phyloP scores from a whole-genome alignment of 2,329 filamentous ascomycete genomes.

The Cladophialophora chaetospira region DNA sequence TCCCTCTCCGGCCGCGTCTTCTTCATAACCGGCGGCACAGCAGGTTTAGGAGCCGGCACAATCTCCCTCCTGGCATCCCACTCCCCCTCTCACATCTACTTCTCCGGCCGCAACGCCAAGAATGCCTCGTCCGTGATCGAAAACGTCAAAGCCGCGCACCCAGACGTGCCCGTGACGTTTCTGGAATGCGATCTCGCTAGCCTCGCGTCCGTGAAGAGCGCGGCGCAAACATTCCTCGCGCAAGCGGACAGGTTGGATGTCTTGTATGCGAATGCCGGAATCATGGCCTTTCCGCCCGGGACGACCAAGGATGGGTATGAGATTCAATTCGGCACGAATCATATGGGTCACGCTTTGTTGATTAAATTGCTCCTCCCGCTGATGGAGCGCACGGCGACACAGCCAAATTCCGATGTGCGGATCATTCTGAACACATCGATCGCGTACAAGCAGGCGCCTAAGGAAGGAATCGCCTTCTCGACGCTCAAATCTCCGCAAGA shows the following conservation, averaged over 20 bases:
- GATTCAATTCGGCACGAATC: slow-evolving; percentile 50
- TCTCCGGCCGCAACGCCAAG: slow-evolving; percentile 44
- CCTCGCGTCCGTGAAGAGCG: slow-evolving; percentile 50
- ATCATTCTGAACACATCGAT: slow-evolving; percentile 44
- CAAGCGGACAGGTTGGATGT: slow-evolving; percentile 48
- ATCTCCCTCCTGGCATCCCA: slow-evolving; percentile 49
- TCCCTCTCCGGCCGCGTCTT: slow-evolving; percentile 46
- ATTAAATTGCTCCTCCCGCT: slow-evolving; percentile 47
- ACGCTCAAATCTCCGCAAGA: slow-evolving; percentile 22
- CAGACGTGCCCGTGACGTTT: slow-evolving; percentile 44
- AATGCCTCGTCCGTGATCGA: slow-evolving; percentile 39
- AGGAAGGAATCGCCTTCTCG: slow-evolving; percentile 29
- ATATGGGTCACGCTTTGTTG: slow-evolving; percentile 50
- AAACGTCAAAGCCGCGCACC: slow-evolving; percentile 39
- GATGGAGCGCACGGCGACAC: slow-evolving; percentile 40
- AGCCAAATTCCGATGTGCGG: slow-evolving; percentile 37
- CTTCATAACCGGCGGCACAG: slow-evolving; percentile 50
- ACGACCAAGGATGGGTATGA: slow-evolving; percentile 47
- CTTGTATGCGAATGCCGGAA: slow-evolving; percentile 51
- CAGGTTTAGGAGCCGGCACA: slow-evolving; percentile 51
- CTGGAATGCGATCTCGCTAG: slow-evolving; percentile 55
- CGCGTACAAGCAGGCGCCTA: slow-evolving; percentile 40
- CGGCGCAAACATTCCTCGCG: slow-evolving; percentile 45
- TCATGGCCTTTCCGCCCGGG: slow-evolving; percentile 46
- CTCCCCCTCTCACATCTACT: slow-evolving; percentile 48